These are phyloP conservation scores for Termitomyces bulborhizus DNA, from an alignment of 768 basidiomycete species.

Conservation along the genomic window DNA sequence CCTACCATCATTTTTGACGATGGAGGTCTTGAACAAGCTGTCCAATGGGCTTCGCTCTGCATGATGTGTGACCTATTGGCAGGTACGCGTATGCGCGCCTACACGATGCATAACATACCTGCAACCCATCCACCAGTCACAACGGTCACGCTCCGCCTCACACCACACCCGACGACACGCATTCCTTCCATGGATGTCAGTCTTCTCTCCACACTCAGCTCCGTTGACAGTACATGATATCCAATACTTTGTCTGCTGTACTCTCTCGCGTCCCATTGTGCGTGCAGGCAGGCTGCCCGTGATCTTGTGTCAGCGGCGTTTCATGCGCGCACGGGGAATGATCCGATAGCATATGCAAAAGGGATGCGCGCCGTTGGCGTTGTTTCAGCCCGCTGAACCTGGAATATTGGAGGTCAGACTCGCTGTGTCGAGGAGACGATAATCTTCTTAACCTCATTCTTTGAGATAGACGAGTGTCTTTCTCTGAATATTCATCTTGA, in stretches of 20 bases:
- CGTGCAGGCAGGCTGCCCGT: too few species aligned
- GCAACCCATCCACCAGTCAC: not conserved
- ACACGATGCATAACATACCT: not conserved
- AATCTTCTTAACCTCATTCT: too few species aligned
- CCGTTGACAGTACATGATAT: too few species aligned
- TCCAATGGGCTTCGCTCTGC: too few species aligned
- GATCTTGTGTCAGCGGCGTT: not conserved
- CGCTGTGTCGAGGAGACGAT: not conserved
- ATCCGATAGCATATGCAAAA: not conserved
- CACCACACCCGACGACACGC: not conserved
- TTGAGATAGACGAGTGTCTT: too few species aligned
- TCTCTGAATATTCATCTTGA: too few species aligned
- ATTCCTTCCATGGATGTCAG: not conserved
- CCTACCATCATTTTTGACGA: conserved; percentile 67
- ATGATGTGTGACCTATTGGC: too few species aligned
- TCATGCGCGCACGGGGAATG: not conserved
- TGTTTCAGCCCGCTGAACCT: not conserved
- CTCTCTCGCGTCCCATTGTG: too few species aligned
- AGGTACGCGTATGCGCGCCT: too few species aligned
- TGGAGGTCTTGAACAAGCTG: too few species aligned
- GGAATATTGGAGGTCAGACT: not conserved
- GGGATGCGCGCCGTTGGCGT: not conserved
- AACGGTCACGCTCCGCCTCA: not conserved
- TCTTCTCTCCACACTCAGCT: not conserved
- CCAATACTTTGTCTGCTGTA: too few species aligned